phyloP scores from a whole-genome alignment of 2,329 filamentous ascomycete species.

The Fusarium sp. region DNA sequence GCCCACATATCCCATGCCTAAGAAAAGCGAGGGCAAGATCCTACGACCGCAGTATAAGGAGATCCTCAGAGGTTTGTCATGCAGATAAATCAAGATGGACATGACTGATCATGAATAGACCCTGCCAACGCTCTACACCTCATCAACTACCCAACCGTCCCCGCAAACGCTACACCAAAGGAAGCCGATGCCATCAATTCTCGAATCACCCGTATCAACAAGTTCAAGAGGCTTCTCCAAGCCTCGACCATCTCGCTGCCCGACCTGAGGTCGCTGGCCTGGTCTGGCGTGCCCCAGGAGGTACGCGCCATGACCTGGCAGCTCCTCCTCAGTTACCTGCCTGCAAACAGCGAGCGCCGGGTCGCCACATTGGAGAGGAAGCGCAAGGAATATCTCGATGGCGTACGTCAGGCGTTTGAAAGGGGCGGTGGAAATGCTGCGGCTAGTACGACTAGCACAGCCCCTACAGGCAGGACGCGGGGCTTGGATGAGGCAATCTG shows the following conservation, averaged over 20 bases:
- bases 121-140: constrained; percentile 96
- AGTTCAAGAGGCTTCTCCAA: constrained; percentile 96
- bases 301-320: constrained; percentile 99
- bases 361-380: constrained; percentile 93
- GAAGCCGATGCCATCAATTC: constrained; percentile 89
- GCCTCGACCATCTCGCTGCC: constrained; percentile 87
- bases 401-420: constrained; percentile 80
- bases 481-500: constrained; percentile 97
- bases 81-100: neutral
- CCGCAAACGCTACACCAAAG: constrained; percentile 80
- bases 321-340: constrained; percentile 91
- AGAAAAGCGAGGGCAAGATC: constrained; percentile 94
- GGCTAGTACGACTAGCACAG: constrained; percentile 58
- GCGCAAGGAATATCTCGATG: constrained; percentile 95
- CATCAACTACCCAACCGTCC: constrained; percentile 85
- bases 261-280: constrained; percentile 87
- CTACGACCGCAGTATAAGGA: constrained; percentile 98
- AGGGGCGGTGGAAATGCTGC: constrained; percentile 68
- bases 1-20: constrained; percentile 86
- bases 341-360: constrained; percentile 94
- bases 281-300: constrained; percentile 95
- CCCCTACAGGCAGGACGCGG: constrained; percentile 60
- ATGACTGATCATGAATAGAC: constrained; percentile 56
- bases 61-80: constrained; percentile 75
- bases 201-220: constrained; percentile 94